Conservation (phyloP, 2,329 filamentous ascomycete species). For the Clonostachys rosea region DNA sequence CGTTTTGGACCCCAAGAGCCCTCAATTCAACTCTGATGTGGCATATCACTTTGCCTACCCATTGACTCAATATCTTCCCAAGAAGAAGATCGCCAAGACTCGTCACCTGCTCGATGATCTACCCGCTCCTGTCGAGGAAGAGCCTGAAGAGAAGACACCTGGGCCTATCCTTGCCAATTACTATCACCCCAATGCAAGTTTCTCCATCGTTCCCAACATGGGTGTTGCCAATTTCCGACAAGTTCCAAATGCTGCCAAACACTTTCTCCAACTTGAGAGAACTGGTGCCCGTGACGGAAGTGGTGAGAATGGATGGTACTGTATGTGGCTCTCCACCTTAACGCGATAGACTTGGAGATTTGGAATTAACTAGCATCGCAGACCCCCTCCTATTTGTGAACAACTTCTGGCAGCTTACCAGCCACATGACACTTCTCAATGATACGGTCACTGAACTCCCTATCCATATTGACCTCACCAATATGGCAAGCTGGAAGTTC, state of each 20-base stretch:
- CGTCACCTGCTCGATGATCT: conserved; percentile 72
- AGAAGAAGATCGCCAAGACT: conserved; percentile 86
- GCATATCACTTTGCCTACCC: conserved; percentile 84
- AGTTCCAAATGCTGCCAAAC: conserved; percentile 69
- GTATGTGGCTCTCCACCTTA: conserved; percentile 22
- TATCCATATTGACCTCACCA: conserved; percentile 78
- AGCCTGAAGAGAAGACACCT: conserved; percentile 45
- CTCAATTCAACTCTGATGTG: conserved; percentile 66
- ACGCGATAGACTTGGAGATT: too few relatives aligned
- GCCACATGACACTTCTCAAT: conserved; percentile 88
- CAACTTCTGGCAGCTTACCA: conserved; percentile 93
- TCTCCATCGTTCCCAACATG: conserved; percentile 79
- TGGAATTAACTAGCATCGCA: conserved; percentile 8
- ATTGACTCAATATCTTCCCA: conserved; percentile 82
- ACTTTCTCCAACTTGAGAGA: conserved; percentile 74
- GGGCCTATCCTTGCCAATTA: conserved; percentile 76
- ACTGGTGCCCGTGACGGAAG: conserved; percentile 77
- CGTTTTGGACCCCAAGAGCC: conserved; percentile 68
- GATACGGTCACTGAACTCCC: conserved; percentile 80
- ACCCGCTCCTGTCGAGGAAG: conserved; percentile 29
- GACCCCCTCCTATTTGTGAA: conserved; percentile 86
- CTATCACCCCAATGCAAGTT: conserved; percentile 91
- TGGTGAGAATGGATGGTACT: conserved; percentile 91
- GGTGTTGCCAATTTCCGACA: conserved; percentile 64
- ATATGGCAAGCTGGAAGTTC: conserved; percentile 87